Conservation (phyloP, 441 rosid genomes). For the Adansonia grandidieri region DNA sequence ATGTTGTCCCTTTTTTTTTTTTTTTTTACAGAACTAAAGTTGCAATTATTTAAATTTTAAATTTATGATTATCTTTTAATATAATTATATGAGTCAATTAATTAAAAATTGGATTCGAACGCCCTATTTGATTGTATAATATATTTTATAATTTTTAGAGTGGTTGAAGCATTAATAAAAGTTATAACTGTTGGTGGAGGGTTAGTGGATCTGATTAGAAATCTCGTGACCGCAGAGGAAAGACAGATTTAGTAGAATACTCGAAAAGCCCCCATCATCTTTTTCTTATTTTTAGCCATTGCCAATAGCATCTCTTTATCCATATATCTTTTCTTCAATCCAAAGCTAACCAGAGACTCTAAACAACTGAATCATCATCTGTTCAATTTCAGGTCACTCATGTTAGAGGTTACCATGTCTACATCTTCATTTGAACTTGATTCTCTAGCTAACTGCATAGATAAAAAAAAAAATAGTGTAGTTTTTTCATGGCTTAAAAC, state of each 20-base stretch:
- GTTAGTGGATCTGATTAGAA: constrained; percentile 35
- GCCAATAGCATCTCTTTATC: constrained; percentile 3
- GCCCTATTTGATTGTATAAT: no score
- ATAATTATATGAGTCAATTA: no score
- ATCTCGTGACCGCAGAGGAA: constrained; percentile 37
- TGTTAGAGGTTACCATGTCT: not conserved
- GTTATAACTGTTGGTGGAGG: constrained; percentile 38
- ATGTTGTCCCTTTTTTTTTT: not conserved
- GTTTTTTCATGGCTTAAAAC: not conserved
- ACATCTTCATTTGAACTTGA: not conserved
- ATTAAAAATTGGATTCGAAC: no score
- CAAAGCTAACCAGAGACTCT: not conserved
- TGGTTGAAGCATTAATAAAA: constrained; percentile 43
- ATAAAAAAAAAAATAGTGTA: no score
- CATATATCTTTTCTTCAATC: constrained; percentile 18
- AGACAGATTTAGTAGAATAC: constrained; percentile 10
- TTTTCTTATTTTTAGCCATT: constrained; percentile 16
- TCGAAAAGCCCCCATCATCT: not conserved
- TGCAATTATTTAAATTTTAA: no score
- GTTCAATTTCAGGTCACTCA: constrained; percentile 3
- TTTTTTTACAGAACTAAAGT: not conserved
- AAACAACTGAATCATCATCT: not conserved
- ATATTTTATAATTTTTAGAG: constrained; percentile 18
- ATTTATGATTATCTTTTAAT: no score
- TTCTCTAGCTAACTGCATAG: not conserved